Conservation (phyloP, 495 filamentous ascomycete species). For the Neurospora cerealis region DNA sequence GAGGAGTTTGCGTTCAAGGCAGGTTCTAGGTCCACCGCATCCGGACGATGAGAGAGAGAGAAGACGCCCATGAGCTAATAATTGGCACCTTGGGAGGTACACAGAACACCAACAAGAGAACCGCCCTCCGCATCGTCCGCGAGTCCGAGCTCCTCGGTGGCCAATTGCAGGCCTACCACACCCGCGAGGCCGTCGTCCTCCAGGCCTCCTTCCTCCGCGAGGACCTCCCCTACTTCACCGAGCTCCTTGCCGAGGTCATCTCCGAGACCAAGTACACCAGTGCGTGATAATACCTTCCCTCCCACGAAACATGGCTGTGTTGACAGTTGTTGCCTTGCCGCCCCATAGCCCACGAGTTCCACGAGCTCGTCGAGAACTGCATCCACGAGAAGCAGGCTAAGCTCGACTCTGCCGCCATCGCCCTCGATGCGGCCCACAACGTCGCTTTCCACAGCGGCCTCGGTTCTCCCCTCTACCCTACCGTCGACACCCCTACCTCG, state of each 20-base stretch:
- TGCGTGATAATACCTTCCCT: constrained; percentile 34
- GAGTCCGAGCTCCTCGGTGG: constrained; percentile 91
- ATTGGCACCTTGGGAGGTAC: constrained; percentile 23
- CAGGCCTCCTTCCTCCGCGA: constrained; percentile 89
- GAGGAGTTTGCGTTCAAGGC: constrained; percentile 97
- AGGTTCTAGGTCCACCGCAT: constrained; percentile 19
- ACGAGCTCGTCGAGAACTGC: constrained; percentile 69
- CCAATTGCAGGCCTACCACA: constrained; percentile 73
- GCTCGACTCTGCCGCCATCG: constrained; percentile 58
- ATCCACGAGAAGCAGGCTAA: constrained; percentile 64
- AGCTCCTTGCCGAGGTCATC: constrained; percentile 87
- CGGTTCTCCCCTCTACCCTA: constrained; percentile 62
- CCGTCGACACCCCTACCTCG: constrained; percentile 54
- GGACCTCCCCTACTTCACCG: constrained; percentile 95
- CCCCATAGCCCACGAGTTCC: constrained; percentile 66
- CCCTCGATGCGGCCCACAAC: constrained; percentile 75
- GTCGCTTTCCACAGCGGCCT: constrained; percentile 93
- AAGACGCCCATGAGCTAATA: constrained; percentile 31
- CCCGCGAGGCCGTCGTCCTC: constrained; percentile 84
- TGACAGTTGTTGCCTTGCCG: constrained; percentile 6
- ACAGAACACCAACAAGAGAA: constrained; percentile 76
- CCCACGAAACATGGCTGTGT: constrained; percentile 6
- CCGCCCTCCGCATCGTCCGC: constrained; percentile 81
- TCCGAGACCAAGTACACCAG: constrained; percentile 75
- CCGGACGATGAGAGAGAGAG: neutral